Percentiles rank a stretch among this genome's conserved stretches.
These are phyloP conservation scores for Annulohypoxylon maeteangense DNA, from an alignment of 495 filamentous ascomycete species.

Conservation along the genomic window DNA sequence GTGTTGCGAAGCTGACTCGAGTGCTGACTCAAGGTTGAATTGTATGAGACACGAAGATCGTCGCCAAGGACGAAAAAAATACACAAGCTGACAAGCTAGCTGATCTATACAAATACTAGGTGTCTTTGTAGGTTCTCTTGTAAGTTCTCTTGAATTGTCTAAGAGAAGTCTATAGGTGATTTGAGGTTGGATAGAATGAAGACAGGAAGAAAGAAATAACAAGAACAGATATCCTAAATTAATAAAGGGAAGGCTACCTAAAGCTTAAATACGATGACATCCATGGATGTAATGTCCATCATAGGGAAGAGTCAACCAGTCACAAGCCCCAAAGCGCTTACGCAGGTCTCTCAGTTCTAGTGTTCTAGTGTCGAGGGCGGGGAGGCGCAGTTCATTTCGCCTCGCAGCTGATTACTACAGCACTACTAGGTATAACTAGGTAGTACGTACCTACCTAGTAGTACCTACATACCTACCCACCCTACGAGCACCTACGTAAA, in stretches of 20 bases:
- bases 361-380: background rate
- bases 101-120: background rate
- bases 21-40: background rate
- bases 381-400: conserved; percentile 31
- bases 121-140: background rate
- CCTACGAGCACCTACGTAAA: background rate
- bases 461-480: too few species aligned
- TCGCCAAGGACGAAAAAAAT: background rate
- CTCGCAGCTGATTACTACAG: conserved; percentile 21
- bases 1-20: background rate
- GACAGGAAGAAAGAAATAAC: background rate
- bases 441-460: too few species aligned
- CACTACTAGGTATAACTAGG: too few species aligned
- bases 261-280: conserved; percentile 18
- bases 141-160: background rate
- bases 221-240: background rate
- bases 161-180: conserved; percentile 8
- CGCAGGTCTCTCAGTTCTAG: background rate
- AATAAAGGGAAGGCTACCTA: background rate
- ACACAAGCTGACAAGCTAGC: too few species aligned
- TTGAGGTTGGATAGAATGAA: background rate
- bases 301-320: conserved; percentile 4
- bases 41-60: background rate
- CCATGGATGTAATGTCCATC: background rate
- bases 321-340: conserved; percentile 24